Base-by-base conservation (phyloP, 2,329 filamentous ascomycete genomes). In the Aureobasidium sp. region DNA sequence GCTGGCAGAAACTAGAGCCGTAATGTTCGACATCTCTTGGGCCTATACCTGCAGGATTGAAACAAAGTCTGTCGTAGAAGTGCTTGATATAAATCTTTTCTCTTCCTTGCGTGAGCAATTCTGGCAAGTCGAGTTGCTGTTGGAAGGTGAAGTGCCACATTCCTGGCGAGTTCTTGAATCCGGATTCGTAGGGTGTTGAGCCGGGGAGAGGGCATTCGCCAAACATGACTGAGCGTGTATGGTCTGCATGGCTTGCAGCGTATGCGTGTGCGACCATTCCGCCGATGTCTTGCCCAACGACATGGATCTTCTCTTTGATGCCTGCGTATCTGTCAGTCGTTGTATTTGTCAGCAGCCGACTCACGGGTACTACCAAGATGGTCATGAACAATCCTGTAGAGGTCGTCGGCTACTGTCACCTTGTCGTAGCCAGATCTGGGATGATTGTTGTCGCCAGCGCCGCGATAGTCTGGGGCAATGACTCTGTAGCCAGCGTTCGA, bases 241-340 rank as follows among this genome's bases (percentile, higher is more conserved):
- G 65, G 3, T 71, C 66, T 0, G 76, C 69, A 50, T 74, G 76
- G 1, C 70, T 72, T 1, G 71, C 67, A 3, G 73, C 76, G 63
- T 77, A 77, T 3, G 76, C 73, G 62, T 76, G 75, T 0, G 76
- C 75, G 34, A 80, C 73, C 77, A 80, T 80, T 44, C 77, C 77
- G 24, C 78, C 77, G 24, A 80, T 79, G 61, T 80, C 78, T 57
- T 81, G 76, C 10, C 78, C 78, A 0, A 80, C 73, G 5, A 80
- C 66, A 61, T 80, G 76, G 3, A 78, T 69, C n/a, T 74, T 71
- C 15, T 74, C 67, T n/a, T 69, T 39, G 32, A 39, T 52, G 50
- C 32, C 50, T 52, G 9, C 34, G 10, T 4, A 39, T 13, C 9
- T 20, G 34, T 52, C 10, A 52, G 48, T 52, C 48, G 12, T 24